Evolutionary conservation across 352 stramenopile genomes (phyloP).

Genomic region (Phytophthora vignae): DNA sequence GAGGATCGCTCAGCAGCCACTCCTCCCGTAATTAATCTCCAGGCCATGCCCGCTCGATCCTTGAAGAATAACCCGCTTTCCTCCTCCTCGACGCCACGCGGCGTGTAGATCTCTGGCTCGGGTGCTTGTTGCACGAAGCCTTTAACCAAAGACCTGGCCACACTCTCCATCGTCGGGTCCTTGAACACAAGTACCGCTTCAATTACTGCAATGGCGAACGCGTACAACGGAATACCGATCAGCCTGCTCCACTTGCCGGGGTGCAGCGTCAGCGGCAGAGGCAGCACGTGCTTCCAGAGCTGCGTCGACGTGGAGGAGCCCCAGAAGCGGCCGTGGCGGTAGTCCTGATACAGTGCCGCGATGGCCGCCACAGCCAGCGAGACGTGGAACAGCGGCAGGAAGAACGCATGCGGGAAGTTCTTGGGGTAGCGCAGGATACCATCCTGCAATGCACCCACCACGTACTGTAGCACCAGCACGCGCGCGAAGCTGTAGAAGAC

Average conservation of each 20-base stretch:
- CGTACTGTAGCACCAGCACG: slow-evolving; percentile 67
- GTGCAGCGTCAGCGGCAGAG: slow-evolving; percentile 68
- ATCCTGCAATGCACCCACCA: slow-evolving; percentile 56
- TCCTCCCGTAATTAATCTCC: slow-evolving; percentile 26
- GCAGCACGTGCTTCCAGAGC: slow-evolving; percentile 67
- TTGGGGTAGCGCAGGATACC: slow-evolving; percentile 61
- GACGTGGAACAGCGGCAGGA: slow-evolving; percentile 65
- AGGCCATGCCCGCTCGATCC: slow-evolving; percentile 20
- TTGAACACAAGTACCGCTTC: slow-evolving; percentile 60
- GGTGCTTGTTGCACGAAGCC: slow-evolving; percentile 46
- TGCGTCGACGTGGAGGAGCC: slow-evolving; percentile 18
- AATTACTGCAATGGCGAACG: slow-evolving; percentile 55
- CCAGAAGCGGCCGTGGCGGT: slow-evolving; percentile 43
- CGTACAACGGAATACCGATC: slow-evolving; percentile 74
- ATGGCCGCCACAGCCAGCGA: slow-evolving; percentile 45
- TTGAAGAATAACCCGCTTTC: slow-evolving; percentile 16
- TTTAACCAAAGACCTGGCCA: slow-evolving; percentile 2
- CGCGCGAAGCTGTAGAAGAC: slow-evolving; percentile 75
- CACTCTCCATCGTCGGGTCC: slow-evolving; percentile 56
- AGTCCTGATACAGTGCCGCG: slow-evolving; percentile 57
- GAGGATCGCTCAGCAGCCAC: not conserved
- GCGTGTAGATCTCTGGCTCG: slow-evolving; percentile 37
- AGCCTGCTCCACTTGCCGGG: slow-evolving; percentile 57
- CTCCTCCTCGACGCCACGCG: slow-evolving; percentile 16
- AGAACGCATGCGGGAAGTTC: slow-evolving; percentile 64